A percentile compares a stretch with the other conserved stretches of the same genome.
Conservation (phyloP, 148 eudicot genomes). For the Euryodendron excelsum region DNA sequence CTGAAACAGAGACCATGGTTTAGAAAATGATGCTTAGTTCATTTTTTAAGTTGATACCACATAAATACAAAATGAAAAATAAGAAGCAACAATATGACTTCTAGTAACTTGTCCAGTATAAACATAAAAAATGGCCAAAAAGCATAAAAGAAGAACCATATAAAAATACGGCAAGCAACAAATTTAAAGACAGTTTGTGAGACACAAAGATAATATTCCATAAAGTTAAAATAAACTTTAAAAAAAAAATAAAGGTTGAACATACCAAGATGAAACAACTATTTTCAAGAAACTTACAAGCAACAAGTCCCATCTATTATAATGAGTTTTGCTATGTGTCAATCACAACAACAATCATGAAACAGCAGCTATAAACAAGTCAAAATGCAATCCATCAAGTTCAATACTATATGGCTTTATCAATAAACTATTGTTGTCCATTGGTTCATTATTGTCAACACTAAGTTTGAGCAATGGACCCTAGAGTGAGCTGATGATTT, state of each 20-base stretch:
- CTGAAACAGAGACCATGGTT: slow-evolving; percentile 35
- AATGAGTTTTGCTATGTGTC: not conserved
- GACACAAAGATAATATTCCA: not conserved
- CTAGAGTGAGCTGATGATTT: not conserved
- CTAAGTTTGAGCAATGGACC: not conserved
- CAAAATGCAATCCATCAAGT: not conserved
- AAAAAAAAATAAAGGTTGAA: not conserved
- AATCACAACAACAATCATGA: not conserved
- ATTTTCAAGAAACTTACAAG: not conserved
- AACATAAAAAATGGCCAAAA: not conserved
- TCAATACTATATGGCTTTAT: not conserved
- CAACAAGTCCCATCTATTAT: not conserved
- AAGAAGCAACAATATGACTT: not conserved
- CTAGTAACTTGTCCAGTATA: not conserved
- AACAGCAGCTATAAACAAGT: not conserved
- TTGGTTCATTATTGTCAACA: not conserved
- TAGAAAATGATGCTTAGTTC: not conserved
- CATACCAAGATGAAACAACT: not conserved
- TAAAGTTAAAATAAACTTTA: not conserved
- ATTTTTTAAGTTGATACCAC: not conserved
- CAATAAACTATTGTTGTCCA: slow-evolving; percentile 9
- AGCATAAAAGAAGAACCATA: not conserved
- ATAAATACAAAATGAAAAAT: not conserved
- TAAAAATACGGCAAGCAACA: not conserved
- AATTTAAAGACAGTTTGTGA: not conserved